Percentiles rank a stretch among this genome's conserved stretches.
Evolutionary conservation across 768 basidiomycete genomes (phyloP).

Genomic region (Royoungia palumana): DNA sequence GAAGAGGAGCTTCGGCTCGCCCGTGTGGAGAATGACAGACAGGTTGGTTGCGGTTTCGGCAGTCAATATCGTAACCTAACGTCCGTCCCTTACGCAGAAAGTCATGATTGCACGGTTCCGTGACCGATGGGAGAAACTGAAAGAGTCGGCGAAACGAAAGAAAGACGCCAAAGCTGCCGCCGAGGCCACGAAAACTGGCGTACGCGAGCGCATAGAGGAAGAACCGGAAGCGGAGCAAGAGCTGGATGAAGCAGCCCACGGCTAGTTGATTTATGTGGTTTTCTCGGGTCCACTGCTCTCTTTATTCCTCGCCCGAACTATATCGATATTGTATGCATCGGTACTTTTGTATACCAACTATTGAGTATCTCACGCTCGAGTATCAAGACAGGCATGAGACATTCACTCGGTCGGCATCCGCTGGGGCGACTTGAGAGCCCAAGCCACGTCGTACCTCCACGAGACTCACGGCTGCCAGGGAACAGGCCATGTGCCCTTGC

Average conservation of each 20-base stretch:
- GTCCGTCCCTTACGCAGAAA: slow-evolving; percentile 49
- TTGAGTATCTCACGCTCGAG: not conserved
- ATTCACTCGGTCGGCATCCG: not conserved
- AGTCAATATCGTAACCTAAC: slow-evolving; percentile 11
- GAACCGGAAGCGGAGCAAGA: slow-evolving; percentile 66
- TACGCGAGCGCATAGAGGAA: slow-evolving; percentile 68
- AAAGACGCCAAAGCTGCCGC: slow-evolving; percentile 65
- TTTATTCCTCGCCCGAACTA: not conserved
- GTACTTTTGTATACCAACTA: slow-evolving; percentile 6
- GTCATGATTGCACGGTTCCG: slow-evolving; percentile 78
- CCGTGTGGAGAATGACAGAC: slow-evolving; percentile 76
- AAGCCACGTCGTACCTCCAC: too few species aligned
- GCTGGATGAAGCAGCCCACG: slow-evolving; percentile 29
- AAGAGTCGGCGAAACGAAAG: slow-evolving; percentile 84
- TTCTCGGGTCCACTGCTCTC: slow-evolving; percentile 1
- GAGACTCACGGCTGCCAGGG: not conserved
- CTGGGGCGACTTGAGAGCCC: too few species aligned
- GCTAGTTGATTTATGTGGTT: not conserved
- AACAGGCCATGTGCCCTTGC: not conserved
- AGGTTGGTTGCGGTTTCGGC: slow-evolving; percentile 44
- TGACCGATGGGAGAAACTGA: slow-evolving; percentile 87
- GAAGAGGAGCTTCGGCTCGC: slow-evolving; percentile 71
- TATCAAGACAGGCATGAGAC: not conserved
- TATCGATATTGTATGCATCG: slow-evolving; percentile 13
- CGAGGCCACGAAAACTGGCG: slow-evolving; percentile 40